Conservation (phyloP, 306 rosid genomes). For the Malus orientalis region DNA sequence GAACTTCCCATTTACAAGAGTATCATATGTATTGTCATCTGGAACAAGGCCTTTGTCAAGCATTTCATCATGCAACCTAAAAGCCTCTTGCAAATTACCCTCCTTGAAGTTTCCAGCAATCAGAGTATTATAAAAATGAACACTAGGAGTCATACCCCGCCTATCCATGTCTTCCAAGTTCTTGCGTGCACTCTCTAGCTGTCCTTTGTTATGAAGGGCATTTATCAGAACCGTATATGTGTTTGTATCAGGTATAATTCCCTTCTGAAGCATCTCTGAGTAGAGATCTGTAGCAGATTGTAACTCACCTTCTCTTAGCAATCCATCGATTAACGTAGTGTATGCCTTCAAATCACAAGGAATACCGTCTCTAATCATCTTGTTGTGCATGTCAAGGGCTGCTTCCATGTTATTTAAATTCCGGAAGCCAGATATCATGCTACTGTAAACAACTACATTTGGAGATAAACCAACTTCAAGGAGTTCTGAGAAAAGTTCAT, state of each 20-base stretch:
- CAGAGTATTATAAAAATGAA: conserved; percentile 54
- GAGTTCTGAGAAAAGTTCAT: conserved; percentile 47
- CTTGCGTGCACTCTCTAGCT: conserved; percentile 53
- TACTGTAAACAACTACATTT: conserved; percentile 50
- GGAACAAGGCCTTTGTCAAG: conserved; percentile 69
- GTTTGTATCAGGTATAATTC: conserved; percentile 50
- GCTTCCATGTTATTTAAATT: conserved; percentile 58
- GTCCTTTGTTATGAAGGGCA: conserved; percentile 57
- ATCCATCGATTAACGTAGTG: conserved; percentile 58
- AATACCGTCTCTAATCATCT: conserved; percentile 49
- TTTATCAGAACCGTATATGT: conserved; percentile 40
- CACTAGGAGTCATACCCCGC: conserved; percentile 38
- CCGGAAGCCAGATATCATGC: conserved; percentile 60
- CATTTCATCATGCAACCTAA: conserved; percentile 80
- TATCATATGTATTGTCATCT: conserved; percentile 51
- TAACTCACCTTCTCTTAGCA: conserved; percentile 47
- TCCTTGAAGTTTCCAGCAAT: conserved; percentile 61
- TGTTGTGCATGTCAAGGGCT: conserved; percentile 45
- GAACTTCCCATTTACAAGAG: conserved; percentile 59
- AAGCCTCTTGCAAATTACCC: conserved; percentile 65
- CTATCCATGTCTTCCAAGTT: conserved; percentile 50
- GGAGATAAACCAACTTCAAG: conserved; percentile 62
- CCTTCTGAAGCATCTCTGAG: conserved; percentile 69
- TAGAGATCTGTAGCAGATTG: conserved; percentile 51
- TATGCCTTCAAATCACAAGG: conserved; percentile 53